Conservation (phyloP, 2,329 filamentous ascomycete genomes). For the Diaporthe vaccinii region DNA sequence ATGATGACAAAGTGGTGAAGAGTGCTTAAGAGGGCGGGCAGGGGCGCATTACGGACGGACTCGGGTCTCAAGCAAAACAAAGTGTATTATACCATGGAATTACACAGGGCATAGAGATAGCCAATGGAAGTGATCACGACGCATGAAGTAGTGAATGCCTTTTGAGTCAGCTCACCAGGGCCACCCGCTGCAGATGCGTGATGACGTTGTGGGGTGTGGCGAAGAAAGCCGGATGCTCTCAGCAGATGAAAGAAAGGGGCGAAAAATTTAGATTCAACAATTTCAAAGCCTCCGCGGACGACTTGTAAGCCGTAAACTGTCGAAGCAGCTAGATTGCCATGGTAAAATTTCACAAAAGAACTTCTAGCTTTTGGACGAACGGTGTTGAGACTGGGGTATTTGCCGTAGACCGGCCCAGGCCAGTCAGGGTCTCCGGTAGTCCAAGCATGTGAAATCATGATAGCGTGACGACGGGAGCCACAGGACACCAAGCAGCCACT, state of each 20-base stretch:
- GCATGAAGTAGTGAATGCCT: slow-evolving; percentile 7
- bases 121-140: slow-evolving; percentile 38
- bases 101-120: slow-evolving; percentile 37
- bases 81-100: slow-evolving; percentile 47
- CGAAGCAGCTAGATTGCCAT: background rate
- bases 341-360: background rate
- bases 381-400: background rate
- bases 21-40: slow-evolving; percentile 60
- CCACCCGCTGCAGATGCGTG: slow-evolving; percentile 14
- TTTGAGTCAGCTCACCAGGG: slow-evolving; percentile 17
- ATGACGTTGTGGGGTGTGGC: slow-evolving; percentile 39
- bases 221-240: slow-evolving; percentile 8
- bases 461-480: background rate
- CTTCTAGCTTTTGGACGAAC: background rate
- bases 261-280: background rate
- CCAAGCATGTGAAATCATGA: slow-evolving; percentile 29
- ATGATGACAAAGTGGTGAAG: slow-evolving; percentile 81
- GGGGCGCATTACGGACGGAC: slow-evolving; percentile 32
- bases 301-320: no score
- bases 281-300: background rate
- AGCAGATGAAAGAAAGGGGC: background rate
- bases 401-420: background rate
- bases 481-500: background rate
- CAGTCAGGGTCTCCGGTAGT: background rate
- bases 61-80: slow-evolving; percentile 32